Evolutionary conservation across 345 rosid species (phyloP), one percentile per base, ranked within the genome.

Genomic region (Rhodomyrtus tomentosa): DNA sequence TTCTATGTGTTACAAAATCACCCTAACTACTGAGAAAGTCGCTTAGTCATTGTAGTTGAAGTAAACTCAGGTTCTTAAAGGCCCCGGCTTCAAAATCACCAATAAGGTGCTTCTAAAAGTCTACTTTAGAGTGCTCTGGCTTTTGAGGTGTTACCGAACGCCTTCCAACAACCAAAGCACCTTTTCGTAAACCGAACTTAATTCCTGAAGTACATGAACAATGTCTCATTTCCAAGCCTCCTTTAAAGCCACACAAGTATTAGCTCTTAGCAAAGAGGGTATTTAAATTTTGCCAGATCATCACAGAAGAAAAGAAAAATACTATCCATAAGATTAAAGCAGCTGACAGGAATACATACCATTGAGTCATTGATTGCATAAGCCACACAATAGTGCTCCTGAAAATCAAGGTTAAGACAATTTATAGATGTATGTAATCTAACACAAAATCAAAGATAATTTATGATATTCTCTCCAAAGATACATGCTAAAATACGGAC

Each of bases 351-450:
- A 79, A 79, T 59, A 89, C 98, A 68, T 95, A 95, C 98, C 99
- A 92, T 90, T 74, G 92, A 87, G 85, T 97, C 99, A 88, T 94
- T 94, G 88, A 97, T 93, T 84, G 98, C 99, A 88, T 88, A 91
- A 52, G 96, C 89, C 81, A 95, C 98, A 54, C 99, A 97, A 88
- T 95, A 95, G 80, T 93, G 98, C 86, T 94, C 94, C 98, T 92
- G 95, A 87, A 93, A 92, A 88, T 50, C 81, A 84, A 91, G 38
- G 52, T 50, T 21, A 22, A 59, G 55, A 81, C 45, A 52, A 81
- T 36, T 16, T 18, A 5, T 68, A 68, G 38, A 68, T 36, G 45
- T 20, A 18, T 68, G 79, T 18, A 68, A 68, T 68, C 79, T 68
- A 18, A 36, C 42, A 68, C 45, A 68, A 21, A 68, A 36, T 36